These are phyloP conservation scores for Geosmithia putterillii DNA, from an alignment of 2,329 filamentous ascomycete species.

Conservation along the genomic window DNA sequence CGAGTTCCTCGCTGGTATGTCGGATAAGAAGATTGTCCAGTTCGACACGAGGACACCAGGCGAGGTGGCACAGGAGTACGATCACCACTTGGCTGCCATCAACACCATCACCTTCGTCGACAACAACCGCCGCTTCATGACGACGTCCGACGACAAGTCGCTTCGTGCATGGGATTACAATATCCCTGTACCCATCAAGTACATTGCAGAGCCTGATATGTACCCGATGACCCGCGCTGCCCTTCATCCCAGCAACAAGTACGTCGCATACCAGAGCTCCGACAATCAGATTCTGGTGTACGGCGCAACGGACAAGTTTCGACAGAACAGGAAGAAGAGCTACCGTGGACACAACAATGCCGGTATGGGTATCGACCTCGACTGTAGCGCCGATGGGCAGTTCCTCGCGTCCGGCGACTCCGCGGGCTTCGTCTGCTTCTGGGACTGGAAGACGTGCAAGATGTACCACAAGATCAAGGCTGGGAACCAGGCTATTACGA, in stretches of 20 bases:
- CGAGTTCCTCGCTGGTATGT: constrained; percentile 94
- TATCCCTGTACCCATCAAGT: constrained; percentile 96
- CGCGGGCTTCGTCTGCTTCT: constrained; percentile 85
- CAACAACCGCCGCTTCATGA: constrained; percentile 89
- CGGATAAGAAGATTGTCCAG: constrained; percentile 97
- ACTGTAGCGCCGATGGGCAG: constrained; percentile 81
- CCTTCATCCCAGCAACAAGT: constrained; percentile 80
- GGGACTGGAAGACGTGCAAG: constrained; percentile 99
- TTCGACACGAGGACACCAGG: constrained; percentile 73
- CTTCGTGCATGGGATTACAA: constrained; percentile 97
- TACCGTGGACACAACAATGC: constrained; percentile 95
- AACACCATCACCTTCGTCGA: constrained; percentile 98
- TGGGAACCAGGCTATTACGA: constrained; percentile 71
- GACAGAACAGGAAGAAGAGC: constrained; percentile 93
- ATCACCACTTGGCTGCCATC: constrained; percentile 93
- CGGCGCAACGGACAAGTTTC: constrained; percentile 86
- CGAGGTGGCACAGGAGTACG: constrained; percentile 89
- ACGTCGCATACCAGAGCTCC: constrained; percentile 82
- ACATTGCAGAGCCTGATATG: constrained; percentile 96
- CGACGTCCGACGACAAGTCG: constrained; percentile 93
- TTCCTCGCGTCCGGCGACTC: constrained; percentile 82
- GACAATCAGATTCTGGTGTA: constrained; percentile 98
- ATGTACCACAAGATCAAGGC: constrained; percentile 96
- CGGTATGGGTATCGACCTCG: constrained; percentile 82
- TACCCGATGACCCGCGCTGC: constrained; percentile 84